Percentiles rank a stretch among this genome's conserved stretches.
These are phyloP conservation scores for Pelargonium fulgidum DNA, from an alignment of 441 rosid species.

Conservation along the genomic window DNA sequence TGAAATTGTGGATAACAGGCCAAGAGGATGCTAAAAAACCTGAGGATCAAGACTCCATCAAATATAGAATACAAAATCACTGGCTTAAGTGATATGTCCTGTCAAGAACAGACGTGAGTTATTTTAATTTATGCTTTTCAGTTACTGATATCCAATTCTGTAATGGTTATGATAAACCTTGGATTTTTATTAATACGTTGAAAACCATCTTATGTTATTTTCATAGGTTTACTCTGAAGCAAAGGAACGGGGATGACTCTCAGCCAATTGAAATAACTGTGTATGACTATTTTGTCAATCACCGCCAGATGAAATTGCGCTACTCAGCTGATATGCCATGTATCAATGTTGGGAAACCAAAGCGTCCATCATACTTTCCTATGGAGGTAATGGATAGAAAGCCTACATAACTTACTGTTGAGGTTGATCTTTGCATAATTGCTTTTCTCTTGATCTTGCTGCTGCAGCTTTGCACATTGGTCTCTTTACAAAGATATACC, in stretches of 20 bases:
- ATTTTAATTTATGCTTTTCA: background rate
- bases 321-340: conserved; percentile 69
- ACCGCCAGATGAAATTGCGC: conserved; percentile 38
- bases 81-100: conserved; percentile 54
- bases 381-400: conserved; percentile 42
- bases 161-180: too few relatives aligned
- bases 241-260: conserved; percentile 29
- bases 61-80: conserved; percentile 65
- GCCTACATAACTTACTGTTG: background rate
- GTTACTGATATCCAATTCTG: too few relatives aligned
- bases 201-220: background rate
- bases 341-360: conserved; percentile 77
- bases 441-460: background rate
- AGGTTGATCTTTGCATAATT: background rate
- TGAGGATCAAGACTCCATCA: conserved; percentile 60
- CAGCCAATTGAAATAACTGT: conserved; percentile 47
- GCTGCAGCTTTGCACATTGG: conserved; percentile 54
- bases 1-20: conserved; percentile 35
- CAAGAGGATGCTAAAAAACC: conserved; percentile 49
- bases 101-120: conserved; percentile 54
- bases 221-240: conserved; percentile 51
- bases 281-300: conserved; percentile 54
- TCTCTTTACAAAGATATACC: conserved; percentile 74
- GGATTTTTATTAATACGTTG: too few relatives aligned
- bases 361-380: conserved; percentile 68